Evolutionary conservation across 768 basidiomycete genomes (phyloP), one percentile per base, ranked within the genome.

Genomic region (Flagelloscypha sp.): DNA sequence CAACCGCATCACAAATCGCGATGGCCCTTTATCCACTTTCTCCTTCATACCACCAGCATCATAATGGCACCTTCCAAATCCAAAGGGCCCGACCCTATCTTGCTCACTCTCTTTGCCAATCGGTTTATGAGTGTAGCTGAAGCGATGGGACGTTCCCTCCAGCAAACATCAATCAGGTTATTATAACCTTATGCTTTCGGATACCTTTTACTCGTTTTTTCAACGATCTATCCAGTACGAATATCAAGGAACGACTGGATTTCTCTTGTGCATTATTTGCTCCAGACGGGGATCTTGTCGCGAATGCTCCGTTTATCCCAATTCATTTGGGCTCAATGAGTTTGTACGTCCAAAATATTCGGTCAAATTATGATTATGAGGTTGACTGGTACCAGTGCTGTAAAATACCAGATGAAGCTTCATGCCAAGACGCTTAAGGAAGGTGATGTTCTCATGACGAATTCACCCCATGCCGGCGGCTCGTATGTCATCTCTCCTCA

Each of bases 71-170:
- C 28, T 45, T 54, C 33, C n/a, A 30, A 45, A 15, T 38, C 38
- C 31, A 61, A 67, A 49, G 71, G 68, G 12, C 80, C 86, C 8
- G 90, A 94, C 54, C 85, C 88, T 0, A 87, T 93, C 44, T 64
- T 90, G 20, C 67, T 95, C 30, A 88, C 89, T 1, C 74, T 98
- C 34, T 97, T 95, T 48, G 86, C 89, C 8, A 93, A 95, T 50
- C 84, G 93, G 28, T 93, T 97, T 63, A 97, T 97, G 93, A 86
- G 86, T 48, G 87, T 97, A 13, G 90, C 90, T 7, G 90, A 94
- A 54, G 90, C 90, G 7, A 95, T 94, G 90, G 92, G 90, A 7
- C 69, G 85, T 32, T 85, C 85, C 1, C 63, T 93, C 16, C 87
- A 84, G 55, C 85, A 93, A 55, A 93, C 90, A 0, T 79, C 89